phyloP scores from a whole-genome alignment of 2,329 filamentous ascomycete species.

The Epichloe amarillans region DNA sequence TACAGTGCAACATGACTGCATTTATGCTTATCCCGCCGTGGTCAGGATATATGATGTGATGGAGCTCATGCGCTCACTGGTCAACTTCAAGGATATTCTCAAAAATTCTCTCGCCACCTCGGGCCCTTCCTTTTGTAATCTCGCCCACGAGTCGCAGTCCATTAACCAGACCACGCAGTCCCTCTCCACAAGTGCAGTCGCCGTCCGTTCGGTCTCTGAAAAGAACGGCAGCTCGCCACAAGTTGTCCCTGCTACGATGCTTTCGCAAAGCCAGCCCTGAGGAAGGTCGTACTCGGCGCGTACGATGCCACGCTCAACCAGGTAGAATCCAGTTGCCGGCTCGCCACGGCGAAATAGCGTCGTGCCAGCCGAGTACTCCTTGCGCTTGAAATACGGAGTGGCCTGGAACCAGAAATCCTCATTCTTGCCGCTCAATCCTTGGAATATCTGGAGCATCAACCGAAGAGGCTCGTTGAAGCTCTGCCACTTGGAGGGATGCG shows the following conservation, averaged over 20 bases:
- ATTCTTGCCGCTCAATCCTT: slow-evolving; percentile 70
- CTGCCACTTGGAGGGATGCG: slow-evolving; percentile 57
- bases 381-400: slow-evolving; percentile 59
- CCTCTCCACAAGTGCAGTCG: slow-evolving; percentile 71
- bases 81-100: slow-evolving; percentile 80
- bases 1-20: slow-evolving; percentile 1
- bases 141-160: slow-evolving; percentile 56
- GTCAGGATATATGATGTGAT: slow-evolving; percentile 45
- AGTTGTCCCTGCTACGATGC: slow-evolving; percentile 86
- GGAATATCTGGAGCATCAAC: slow-evolving; percentile 90
- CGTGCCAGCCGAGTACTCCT: slow-evolving; percentile 54
- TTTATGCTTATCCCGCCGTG: slow-evolving; percentile 27
- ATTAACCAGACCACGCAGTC: slow-evolving; percentile 76
- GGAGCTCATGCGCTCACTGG: slow-evolving; percentile 75
- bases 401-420: slow-evolving; percentile 93
- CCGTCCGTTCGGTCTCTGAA: slow-evolving; percentile 74
- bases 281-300: slow-evolving; percentile 83
- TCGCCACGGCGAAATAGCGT: slow-evolving; percentile 71
- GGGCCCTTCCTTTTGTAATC: slow-evolving; percentile 56
- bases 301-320: slow-evolving; percentile 79
- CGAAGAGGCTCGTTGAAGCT: slow-evolving; percentile 82
- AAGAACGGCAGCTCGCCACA: slow-evolving; percentile 97
- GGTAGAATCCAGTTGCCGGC: slow-evolving; percentile 69
- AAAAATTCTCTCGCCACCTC: slow-evolving; percentile 76
- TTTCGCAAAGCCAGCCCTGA: slow-evolving; percentile 78